These are phyloP conservation scores for Alnus rubra DNA, from an alignment of 306 rosid genomes.

Conservation along the genomic window DNA sequence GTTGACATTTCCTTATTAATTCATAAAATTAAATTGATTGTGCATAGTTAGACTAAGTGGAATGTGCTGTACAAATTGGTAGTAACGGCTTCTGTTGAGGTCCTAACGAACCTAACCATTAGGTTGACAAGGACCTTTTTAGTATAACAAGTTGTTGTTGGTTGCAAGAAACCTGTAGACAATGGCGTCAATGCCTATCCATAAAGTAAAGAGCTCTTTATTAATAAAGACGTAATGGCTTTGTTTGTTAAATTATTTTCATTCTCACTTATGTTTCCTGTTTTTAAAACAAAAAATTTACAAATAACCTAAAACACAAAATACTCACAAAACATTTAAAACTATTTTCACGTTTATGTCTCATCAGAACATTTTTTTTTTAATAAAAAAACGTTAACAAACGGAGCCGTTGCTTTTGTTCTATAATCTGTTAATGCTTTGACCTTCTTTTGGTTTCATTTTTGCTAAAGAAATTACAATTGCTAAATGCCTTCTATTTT, in stretches of 20 bases:
- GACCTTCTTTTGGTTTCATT: neutral
- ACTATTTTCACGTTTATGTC: too few relatives aligned
- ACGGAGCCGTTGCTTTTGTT: neutral
- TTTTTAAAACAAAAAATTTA: too few relatives aligned
- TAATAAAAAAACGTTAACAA: too few relatives aligned
- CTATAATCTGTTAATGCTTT: neutral
- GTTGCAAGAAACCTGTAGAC: neutral
- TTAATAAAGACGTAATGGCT: neutral
- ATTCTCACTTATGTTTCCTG: too few relatives aligned
- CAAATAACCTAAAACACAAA: too few relatives aligned
- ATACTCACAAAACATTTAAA: too few relatives aligned
- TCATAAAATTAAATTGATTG: neutral
- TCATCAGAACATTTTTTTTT: too few relatives aligned
- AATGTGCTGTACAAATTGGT: neutral
- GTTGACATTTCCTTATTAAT: neutral
- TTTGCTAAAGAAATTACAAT: neutral
- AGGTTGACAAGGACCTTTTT: neutral
- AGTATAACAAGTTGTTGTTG: neutral
- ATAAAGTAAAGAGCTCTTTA: neutral
- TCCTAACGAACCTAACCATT: neutral
- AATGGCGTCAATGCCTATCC: neutral
- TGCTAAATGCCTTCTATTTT: slow-evolving; percentile 24
- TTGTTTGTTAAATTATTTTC: too few relatives aligned
- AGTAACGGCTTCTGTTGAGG: neutral
- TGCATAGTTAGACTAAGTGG: neutral